These are phyloP conservation scores for Fusarium sp. DNA, from an alignment of 2,329 filamentous ascomycete genomes.

Conservation along the genomic window DNA sequence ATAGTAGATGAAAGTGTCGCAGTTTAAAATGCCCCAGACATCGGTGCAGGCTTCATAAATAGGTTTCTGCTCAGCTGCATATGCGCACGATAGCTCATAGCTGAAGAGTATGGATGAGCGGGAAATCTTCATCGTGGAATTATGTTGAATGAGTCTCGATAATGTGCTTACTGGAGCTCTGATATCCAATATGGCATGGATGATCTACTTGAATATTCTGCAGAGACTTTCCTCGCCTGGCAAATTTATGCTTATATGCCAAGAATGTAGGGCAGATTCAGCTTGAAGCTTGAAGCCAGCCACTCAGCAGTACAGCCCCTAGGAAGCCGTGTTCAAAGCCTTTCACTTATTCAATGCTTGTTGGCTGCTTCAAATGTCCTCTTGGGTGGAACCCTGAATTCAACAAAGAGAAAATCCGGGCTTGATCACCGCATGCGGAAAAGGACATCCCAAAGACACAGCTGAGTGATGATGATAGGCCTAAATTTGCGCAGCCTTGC, in stretches of 20 bases:
- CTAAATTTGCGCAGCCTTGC: not conserved
- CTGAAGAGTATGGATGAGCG: not conserved
- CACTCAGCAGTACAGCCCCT: not conserved
- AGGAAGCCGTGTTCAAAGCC: fast-evolving
- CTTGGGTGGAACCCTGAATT: not conserved
- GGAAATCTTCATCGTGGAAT: not conserved
- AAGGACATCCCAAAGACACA: not conserved
- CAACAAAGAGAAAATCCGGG: not conserved
- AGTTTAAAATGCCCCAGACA: not conserved
- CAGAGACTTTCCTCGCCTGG: fast-evolving
- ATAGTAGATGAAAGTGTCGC: not conserved
- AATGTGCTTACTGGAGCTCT: fast-evolving
- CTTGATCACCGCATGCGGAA: not conserved
- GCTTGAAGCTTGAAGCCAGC: too few relatives aligned
- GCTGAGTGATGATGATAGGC: not conserved
- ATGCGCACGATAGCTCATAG: not conserved
- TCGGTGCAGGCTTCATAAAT: not conserved
- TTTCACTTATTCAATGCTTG: not conserved
- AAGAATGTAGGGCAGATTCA: not conserved
- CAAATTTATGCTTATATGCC: not conserved
- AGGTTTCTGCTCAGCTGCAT: not conserved
- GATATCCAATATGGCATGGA: fast-evolving
- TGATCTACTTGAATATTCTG: not conserved
- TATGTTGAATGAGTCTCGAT: fast-evolving
- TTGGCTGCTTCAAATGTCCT: too few relatives aligned